Percentiles rank a stretch among this genome's conserved stretches.
Conservation (phyloP, 495 filamentous ascomycete species). For the Aspergillus cavernicola region DNA sequence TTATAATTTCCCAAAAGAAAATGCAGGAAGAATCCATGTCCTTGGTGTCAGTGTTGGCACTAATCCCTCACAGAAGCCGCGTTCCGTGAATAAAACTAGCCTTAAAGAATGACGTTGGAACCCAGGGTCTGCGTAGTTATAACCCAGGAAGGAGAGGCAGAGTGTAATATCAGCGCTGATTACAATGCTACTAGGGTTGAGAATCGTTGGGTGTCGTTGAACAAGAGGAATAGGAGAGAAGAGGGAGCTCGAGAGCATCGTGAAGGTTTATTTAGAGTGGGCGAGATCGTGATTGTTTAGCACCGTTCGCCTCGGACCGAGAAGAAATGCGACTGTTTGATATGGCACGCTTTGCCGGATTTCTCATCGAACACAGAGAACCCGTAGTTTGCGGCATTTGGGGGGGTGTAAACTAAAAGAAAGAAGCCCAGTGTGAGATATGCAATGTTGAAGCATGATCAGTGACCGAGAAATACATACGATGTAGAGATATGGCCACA, state of each 20-base stretch:
- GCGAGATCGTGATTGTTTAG: not conserved
- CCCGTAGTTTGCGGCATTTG: slow-evolving; percentile 73
- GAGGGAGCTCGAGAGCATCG: not conserved
- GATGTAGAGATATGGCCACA: slow-evolving; percentile 79
- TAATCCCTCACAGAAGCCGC: not conserved
- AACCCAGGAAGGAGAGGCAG: not conserved
- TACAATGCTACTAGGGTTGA: not conserved
- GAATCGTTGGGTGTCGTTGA: not conserved
- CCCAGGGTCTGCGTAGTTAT: too few relatives aligned
- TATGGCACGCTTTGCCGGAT: slow-evolving; percentile 69
- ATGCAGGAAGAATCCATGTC: not conserved
- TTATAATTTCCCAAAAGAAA: not conserved
- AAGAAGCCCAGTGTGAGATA: slow-evolving; percentile 3
- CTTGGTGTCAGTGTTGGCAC: not conserved
- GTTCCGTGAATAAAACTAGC: too few relatives aligned
- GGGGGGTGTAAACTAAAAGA: slow-evolving; percentile 76
- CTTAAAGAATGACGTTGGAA: too few relatives aligned
- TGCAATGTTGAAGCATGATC: not conserved
- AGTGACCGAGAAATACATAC: slow-evolving; percentile 49
- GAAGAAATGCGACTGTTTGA: slow-evolving; percentile 61
- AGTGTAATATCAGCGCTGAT: not conserved
- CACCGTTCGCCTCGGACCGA: slow-evolving; percentile 36
- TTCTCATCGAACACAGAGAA: slow-evolving; percentile 67
- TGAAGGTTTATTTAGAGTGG: not conserved
- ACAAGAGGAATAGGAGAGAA: not conserved